These are phyloP conservation scores for Mycena metata DNA, from an alignment of 768 basidiomycete species.

Conservation along the genomic window DNA sequence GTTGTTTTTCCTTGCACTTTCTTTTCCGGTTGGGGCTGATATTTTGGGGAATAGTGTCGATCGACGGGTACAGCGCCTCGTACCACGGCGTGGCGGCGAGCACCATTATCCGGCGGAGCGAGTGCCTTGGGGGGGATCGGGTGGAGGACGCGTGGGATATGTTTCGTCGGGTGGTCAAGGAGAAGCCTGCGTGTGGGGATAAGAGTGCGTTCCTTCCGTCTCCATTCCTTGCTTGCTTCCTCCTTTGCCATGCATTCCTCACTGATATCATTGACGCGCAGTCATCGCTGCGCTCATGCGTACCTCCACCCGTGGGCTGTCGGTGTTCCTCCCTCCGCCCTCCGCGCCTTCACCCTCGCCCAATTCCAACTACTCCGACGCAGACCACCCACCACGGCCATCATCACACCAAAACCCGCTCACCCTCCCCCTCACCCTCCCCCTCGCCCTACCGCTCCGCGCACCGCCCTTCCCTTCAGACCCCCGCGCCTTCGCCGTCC, in stretches of 20 bases:
- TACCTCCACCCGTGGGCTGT: conserved; percentile 25
- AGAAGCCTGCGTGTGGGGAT: conserved; percentile 17
- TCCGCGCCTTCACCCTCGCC: conserved; percentile 17
- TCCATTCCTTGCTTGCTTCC: no score
- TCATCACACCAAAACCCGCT: no score
- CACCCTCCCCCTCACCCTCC: conserved; percentile 18
- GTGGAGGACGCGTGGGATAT: conserved; percentile 26
- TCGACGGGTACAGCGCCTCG: conserved; percentile 24
- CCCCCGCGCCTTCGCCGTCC: conserved; percentile 22
- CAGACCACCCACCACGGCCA: no score
- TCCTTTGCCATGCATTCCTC: no score
- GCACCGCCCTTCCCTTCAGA: conserved; percentile 20
- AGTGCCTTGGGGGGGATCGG: conserved; percentile 17
- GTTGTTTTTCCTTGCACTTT: no score
- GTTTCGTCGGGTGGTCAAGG: conserved; percentile 26
- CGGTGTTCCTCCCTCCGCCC: conserved; percentile 33
- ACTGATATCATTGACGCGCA: not conserved
- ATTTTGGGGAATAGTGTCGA: conserved; percentile 10
- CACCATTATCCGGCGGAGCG: conserved; percentile 1
- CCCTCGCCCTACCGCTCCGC: conserved; percentile 18
- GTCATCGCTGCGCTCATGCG: conserved; percentile 35
- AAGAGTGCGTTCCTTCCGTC: conserved; percentile 6
- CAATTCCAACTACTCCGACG: not conserved
- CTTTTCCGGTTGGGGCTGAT: not conserved
- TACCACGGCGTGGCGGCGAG: not conserved